These are phyloP conservation scores for Candida gorgasii DNA, from an alignment of 805 yeast species.

Conservation along the genomic window DNA sequence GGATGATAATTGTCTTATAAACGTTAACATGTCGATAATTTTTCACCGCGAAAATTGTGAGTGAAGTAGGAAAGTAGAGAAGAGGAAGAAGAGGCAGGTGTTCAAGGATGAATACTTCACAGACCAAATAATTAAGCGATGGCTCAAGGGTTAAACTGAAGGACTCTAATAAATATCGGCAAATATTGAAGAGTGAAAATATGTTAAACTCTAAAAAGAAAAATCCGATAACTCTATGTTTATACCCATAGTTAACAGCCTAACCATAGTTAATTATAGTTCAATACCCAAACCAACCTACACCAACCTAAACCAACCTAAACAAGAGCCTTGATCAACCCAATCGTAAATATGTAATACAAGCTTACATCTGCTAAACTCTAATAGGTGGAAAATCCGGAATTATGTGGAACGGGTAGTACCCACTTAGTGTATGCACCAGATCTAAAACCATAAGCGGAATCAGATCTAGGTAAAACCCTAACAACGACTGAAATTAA, in stretches of 20 bases:
- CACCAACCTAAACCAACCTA: neutral
- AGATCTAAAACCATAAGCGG: neutral
- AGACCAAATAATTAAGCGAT: too few species aligned
- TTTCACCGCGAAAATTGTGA: neutral
- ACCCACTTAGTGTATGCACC: neutral
- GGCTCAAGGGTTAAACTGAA: too few species aligned
- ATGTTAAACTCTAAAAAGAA: too few species aligned
- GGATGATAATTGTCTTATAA: constrained; percentile 8
- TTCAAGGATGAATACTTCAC: too few species aligned
- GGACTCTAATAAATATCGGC: too few species aligned
- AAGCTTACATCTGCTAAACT: neutral
- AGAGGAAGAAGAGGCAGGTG: too few species aligned
- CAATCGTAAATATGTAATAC: neutral
- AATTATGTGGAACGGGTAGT: neutral
- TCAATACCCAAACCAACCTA: neutral
- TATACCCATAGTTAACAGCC: too few species aligned
- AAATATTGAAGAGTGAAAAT: too few species aligned
- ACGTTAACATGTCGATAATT: constrained; percentile 5
- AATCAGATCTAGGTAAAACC: neutral
- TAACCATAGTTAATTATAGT: too few species aligned
- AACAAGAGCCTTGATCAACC: neutral
- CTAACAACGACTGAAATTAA: neutral
- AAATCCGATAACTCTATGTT: too few species aligned
- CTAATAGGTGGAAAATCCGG: neutral
- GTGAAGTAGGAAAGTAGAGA: neutral